Percentiles rank a stretch among this genome's conserved stretches.
Evolutionary conservation across 352 stramenopile species (phyloP).

Genomic region (Thalassiosira mediterranea): DNA sequence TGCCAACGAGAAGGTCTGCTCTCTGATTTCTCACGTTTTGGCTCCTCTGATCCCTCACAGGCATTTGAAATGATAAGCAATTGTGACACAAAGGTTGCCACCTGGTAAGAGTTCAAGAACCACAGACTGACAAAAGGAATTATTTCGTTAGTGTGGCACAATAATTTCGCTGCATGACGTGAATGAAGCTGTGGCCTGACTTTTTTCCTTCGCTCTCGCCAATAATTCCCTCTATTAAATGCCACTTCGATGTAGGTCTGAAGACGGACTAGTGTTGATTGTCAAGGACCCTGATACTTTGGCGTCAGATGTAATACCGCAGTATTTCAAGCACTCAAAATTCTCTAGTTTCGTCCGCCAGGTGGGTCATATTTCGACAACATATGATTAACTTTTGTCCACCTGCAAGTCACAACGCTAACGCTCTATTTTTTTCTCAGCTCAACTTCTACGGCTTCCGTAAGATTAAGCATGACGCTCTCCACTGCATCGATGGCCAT

Average conservation of each 20-base stretch:
- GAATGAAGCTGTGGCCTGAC: neutral
- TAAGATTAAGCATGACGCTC: conserved; percentile 77
- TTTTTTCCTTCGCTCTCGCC: too few relatives aligned
- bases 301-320: conserved; percentile 81
- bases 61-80: neutral
- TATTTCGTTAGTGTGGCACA: neutral
- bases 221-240: conserved; percentile 5
- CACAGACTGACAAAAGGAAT: neutral
- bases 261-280: conserved; percentile 70
- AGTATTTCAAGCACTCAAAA: conserved; percentile 91
- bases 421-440: neutral
- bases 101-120: neutral
- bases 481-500: conserved; percentile 57
- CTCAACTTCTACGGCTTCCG: conserved; percentile 72
- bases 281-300: conserved; percentile 79
- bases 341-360: conserved; percentile 89
- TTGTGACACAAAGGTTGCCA: neutral
- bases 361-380: conserved; percentile 69
- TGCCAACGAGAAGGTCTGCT: too few relatives aligned
- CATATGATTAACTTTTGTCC: conserved; percentile 3
- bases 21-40: too few relatives aligned
- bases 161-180: neutral
- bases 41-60: too few relatives aligned
- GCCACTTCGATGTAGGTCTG: conserved; percentile 25
- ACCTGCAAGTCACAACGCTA: too few relatives aligned